Percentiles rank a stretch among this genome's conserved stretches.
phyloP scores from a whole-genome alignment of 768 basidiomycete genomes.

The Tephrocybe sp. region DNA sequence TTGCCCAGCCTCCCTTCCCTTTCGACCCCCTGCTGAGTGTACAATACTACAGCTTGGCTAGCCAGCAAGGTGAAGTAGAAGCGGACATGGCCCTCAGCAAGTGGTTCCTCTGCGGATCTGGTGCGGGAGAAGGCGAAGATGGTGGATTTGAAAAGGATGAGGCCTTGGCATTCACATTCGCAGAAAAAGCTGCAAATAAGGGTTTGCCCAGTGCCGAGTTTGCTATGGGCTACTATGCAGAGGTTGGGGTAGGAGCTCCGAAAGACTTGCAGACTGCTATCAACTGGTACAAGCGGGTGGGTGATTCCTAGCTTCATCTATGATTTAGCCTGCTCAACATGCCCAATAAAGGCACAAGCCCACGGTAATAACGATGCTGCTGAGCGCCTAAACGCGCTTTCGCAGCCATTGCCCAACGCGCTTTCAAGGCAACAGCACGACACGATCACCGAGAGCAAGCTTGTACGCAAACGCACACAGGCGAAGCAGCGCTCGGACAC shows the following conservation, averaged over 20 bases:
- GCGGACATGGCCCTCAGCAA: conserved; percentile 97
- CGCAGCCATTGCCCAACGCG: conserved; percentile 55
- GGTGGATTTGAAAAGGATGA: conserved; percentile 85
- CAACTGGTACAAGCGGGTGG: conserved; percentile 71
- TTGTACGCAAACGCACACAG: conserved; percentile 79
- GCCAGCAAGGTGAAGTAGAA: conserved; percentile 84
- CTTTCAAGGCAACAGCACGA: conserved; percentile 84
- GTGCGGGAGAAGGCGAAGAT: conserved; percentile 33
- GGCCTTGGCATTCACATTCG: conserved; percentile 81
- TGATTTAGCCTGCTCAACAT: not conserved
- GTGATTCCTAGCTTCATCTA: conserved; percentile 6
- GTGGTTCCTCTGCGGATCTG: conserved; percentile 91
- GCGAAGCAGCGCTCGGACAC: conserved; percentile 60
- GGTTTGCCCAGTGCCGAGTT: conserved; percentile 85
- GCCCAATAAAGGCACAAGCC: conserved; percentile 56
- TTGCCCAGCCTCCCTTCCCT: conserved; percentile 78
- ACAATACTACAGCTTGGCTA: conserved; percentile 84
- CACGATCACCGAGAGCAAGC: conserved; percentile 69
- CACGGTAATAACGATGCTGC: conserved; percentile 82
- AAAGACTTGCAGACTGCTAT: conserved; percentile 64
- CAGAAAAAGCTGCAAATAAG: conserved; percentile 79
- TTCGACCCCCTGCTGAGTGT: conserved; percentile 90
- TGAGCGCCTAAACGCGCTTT: conserved; percentile 70
- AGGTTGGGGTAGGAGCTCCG: conserved; percentile 83
- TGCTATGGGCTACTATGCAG: conserved; percentile 93